These are phyloP conservation scores for Cucurbita ficifolia DNA, from an alignment of 306 rosid species.

Conservation along the genomic window DNA sequence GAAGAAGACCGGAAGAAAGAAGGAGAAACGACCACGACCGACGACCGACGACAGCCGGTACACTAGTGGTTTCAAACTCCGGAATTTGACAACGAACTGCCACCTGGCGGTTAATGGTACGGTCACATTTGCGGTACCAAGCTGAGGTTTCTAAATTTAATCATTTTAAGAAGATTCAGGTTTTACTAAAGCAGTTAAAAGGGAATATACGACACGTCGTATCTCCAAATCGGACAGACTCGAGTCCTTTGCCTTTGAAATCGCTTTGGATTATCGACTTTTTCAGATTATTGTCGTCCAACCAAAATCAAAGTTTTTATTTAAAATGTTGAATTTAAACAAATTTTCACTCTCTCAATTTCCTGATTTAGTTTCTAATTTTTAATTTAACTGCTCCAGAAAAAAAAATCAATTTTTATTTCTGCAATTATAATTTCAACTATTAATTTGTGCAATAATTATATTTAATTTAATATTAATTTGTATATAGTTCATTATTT, in stretches of 20 bases:
- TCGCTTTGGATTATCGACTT: not conserved
- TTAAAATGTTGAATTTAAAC: too few relatives aligned
- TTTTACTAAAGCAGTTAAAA: not conserved
- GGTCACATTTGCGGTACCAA: not conserved
- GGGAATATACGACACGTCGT: not conserved
- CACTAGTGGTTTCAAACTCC: not conserved
- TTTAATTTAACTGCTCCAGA: too few relatives aligned
- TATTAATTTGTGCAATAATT: too few relatives aligned
- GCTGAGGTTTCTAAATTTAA: not conserved
- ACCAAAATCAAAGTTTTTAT: too few relatives aligned
- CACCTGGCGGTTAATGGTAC: not conserved
- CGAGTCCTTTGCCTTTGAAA: not conserved
- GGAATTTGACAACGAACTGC: not conserved
- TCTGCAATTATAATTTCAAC: too few relatives aligned
- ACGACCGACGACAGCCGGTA: not conserved
- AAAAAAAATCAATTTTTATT: too few relatives aligned
- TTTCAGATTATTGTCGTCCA: not conserved
- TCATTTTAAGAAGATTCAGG: not conserved
- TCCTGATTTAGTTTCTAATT: too few relatives aligned
- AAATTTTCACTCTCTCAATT: too few relatives aligned
- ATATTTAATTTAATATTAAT: too few relatives aligned
- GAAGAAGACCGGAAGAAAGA: too few relatives aligned
- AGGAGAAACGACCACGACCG: not conserved
- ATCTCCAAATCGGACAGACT: not conserved
- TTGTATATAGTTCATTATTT: too few relatives aligned